Conservation (phyloP, 345 rosid species). For the Linum trigynum region DNA sequence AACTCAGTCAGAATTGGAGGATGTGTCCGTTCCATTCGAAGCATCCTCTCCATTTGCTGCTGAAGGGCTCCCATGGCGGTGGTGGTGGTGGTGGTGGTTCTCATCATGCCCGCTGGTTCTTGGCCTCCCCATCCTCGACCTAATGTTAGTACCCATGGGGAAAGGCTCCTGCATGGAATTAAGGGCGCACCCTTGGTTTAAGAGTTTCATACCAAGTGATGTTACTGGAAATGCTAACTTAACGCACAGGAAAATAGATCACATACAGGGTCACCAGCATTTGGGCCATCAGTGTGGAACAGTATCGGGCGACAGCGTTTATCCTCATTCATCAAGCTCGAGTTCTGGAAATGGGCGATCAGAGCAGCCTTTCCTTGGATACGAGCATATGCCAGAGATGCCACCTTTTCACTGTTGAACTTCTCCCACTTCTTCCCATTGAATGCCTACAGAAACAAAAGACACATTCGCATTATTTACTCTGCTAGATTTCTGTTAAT, state of each 20-base stretch:
- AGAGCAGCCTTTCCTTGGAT: conserved; percentile 70
- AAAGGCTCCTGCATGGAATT: conserved; percentile 41
- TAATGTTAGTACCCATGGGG: conserved; percentile 47
- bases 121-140: conserved; percentile 40
- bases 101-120: conserved; percentile 21
- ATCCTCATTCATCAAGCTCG: conserved; percentile 79
- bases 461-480: conserved; percentile 7
- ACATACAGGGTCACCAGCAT: conserved; percentile 66
- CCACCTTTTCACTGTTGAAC: conserved; percentile 72
- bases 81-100: conserved; percentile 7
- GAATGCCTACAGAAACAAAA: conserved; percentile 31
- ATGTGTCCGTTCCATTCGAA: conserved; percentile 22
- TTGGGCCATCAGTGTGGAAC: conserved; percentile 59
- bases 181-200: conserved; percentile 5
- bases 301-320: conserved; percentile 68
- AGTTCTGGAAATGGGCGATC: conserved; percentile 69
- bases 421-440: conserved; percentile 83
- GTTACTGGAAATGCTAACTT: neutral
- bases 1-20: conserved; percentile 21
- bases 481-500: conserved; percentile 5
- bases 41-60: conserved; percentile 25
- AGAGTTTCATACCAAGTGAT: neutral
- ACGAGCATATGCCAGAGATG: conserved; percentile 65
- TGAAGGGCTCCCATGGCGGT: conserved; percentile 18
- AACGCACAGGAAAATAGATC: neutral